These are phyloP conservation scores for Candida multigemmis DNA, from an alignment of 805 yeast species.

Conservation along the genomic window DNA sequence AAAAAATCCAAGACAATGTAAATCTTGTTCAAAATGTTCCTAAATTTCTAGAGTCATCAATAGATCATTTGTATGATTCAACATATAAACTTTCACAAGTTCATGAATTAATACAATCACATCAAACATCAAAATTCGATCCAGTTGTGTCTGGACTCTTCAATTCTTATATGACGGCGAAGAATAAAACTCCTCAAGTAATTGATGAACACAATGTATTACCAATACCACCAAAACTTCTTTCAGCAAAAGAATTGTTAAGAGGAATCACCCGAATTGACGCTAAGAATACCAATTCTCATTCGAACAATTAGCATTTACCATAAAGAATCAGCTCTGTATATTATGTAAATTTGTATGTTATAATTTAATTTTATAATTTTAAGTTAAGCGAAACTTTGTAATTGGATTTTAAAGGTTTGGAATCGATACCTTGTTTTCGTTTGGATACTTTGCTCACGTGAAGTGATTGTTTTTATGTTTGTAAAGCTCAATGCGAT, in stretches of 20 bases:
- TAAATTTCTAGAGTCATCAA: conserved; percentile 12
- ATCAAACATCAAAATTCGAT: conserved; percentile 9
- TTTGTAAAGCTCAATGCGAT: neutral
- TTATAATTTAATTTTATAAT: too few species aligned
- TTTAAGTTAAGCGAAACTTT: too few species aligned
- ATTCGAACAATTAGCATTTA: too few species aligned
- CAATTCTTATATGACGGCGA: conserved; percentile 10
- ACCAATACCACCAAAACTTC: conserved; percentile 10
- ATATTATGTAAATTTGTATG: too few species aligned
- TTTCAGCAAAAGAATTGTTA: conserved; percentile 11
- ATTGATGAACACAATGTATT: conserved; percentile 3
- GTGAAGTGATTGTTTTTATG: too few species aligned
- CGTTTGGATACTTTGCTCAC: too few species aligned
- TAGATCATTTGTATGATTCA: conserved; percentile 30
- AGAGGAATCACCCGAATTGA: conserved; percentile 12
- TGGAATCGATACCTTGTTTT: too few species aligned
- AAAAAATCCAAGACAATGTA: conserved; percentile 5
- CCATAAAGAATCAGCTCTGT: too few species aligned
- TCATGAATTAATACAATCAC: conserved; percentile 11
- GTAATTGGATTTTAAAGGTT: too few species aligned
- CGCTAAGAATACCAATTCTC: conserved; percentile 2
- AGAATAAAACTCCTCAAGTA: conserved; percentile 5
- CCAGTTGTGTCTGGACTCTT: conserved; percentile 11
- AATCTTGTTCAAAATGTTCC: conserved; percentile 8
- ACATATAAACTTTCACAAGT: conserved; percentile 18